phyloP scores from a whole-genome alignment of 2,329 filamentous ascomycete genomes.

The Dactylellina haptotyla region DNA sequence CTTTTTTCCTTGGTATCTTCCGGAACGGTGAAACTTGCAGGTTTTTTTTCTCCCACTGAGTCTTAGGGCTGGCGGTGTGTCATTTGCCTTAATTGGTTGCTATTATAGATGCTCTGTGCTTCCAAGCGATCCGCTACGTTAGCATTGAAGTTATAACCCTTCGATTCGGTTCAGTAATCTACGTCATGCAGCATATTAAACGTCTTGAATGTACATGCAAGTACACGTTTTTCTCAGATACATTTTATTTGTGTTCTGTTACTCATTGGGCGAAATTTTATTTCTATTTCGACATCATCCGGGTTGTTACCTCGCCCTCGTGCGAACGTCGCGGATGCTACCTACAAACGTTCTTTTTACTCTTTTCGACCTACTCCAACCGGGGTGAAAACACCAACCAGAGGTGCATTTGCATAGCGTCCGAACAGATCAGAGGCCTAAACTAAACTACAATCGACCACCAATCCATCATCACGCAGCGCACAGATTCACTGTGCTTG shows the following conservation, averaged over 20 bases:
- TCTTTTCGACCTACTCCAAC: slow-evolving; percentile 20
- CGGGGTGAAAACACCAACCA: no score
- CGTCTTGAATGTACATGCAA: no score
- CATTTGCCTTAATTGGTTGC: neutral
- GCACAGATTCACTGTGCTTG: neutral
- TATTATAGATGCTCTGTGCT: neutral
- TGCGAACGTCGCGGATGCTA: neutral
- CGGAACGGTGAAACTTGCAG: slow-evolving; percentile 1
- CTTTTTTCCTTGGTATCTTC: neutral
- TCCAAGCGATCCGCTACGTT: no score
- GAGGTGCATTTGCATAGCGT: no score
- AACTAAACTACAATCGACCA: no score
- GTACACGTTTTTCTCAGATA: no score
- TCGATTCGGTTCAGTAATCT: slow-evolving; percentile 37
- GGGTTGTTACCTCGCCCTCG: neutral
- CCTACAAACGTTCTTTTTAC: neutral
- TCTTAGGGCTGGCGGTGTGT: no score
- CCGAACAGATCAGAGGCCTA: no score
- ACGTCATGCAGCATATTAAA: slow-evolving; percentile 28
- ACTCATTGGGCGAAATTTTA: no score
- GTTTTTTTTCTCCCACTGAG: neutral
- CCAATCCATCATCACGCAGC: no score
- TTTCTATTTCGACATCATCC: neutral
- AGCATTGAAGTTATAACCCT: neutral
- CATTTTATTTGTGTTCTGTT: no score